Percentiles rank a stretch among this genome's conserved stretches.
phyloP scores from a whole-genome alignment of 2,329 filamentous ascomycete species.

The Pseudogymnoascus sp. region DNA sequence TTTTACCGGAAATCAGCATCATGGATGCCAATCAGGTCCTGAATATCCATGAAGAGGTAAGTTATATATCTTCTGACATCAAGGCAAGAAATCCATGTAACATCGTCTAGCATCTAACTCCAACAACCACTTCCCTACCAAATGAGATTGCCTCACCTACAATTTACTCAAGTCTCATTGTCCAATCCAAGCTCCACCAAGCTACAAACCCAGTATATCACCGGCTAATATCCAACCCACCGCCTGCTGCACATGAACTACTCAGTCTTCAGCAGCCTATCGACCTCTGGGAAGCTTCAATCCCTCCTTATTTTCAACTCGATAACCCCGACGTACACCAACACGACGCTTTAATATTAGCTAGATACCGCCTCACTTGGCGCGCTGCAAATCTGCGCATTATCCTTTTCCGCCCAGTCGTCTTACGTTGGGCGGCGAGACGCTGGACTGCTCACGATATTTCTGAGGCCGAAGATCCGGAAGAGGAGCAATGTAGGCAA shows the following conservation, averaged over 20 bases:
- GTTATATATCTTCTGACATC: neutral
- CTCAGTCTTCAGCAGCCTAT: constrained; percentile 34
- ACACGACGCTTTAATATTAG: constrained; percentile 32
- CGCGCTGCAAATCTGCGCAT: constrained; percentile 37
- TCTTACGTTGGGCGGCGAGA: constrained; percentile 33
- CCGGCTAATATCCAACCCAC: constrained; percentile 36
- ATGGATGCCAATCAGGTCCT: constrained; percentile 16
- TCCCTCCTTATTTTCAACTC: constrained; percentile 35
- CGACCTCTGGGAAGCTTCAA: constrained; percentile 34
- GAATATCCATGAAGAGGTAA: constrained; percentile 18
- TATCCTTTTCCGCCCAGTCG: constrained; percentile 36
- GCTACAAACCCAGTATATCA: constrained; percentile 38
- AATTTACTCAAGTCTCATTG: constrained; percentile 36
- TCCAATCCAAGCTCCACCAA: constrained; percentile 36
- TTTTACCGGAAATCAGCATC: constrained; percentile 14
- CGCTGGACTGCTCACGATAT: constrained; percentile 25
- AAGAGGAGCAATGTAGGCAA: constrained; percentile 32
- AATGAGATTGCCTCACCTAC: constrained; percentile 33
- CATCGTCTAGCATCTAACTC: constrained; percentile 27
- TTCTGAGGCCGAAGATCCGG: constrained; percentile 28
- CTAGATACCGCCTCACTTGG: constrained; percentile 33
- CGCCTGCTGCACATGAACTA: constrained; percentile 35
- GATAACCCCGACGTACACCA: constrained; percentile 29
- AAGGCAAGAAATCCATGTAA: neutral
- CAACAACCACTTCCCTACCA: constrained; percentile 31